These are phyloP conservation scores for Trichoderma koningii DNA, from an alignment of 2,329 filamentous ascomycete genomes.

Conservation along the genomic window DNA sequence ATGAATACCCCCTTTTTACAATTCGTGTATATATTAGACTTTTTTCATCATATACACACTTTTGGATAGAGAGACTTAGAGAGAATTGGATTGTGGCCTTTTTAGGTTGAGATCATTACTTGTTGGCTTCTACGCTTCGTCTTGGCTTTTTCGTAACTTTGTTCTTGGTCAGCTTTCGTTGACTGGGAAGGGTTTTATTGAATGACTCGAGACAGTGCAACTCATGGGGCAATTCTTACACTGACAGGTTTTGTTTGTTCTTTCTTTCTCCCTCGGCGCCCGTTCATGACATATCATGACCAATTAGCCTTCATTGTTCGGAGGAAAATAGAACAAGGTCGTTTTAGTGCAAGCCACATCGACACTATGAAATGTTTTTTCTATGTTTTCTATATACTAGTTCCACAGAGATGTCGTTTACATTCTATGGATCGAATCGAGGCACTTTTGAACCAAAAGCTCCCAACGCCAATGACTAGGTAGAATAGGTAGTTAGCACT, in stretches of 20 bases:
- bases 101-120: background rate
- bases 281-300: background rate
- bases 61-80: constrained; percentile 17
- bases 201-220: no score
- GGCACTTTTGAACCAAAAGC: no score
- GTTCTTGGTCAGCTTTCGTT: no score
- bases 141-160: no score
- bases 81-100: constrained; percentile 6
- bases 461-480: no score
- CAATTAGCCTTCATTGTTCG: background rate
- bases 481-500: no score
- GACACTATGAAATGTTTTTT: background rate
- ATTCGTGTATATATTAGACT: constrained; percentile 35
- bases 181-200: no score
- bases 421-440: no score
- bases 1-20: constrained; percentile 31
- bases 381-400: background rate
- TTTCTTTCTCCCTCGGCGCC: background rate
- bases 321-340: background rate
- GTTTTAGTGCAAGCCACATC: constrained; percentile 2
- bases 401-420: no score
- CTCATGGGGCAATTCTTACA: no score
- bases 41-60: constrained; percentile 1
- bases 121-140: background rate
- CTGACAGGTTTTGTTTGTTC: background rate